Evolutionary conservation across 1,139 yeast species (phyloP), one percentile per base, ranked within the genome.

Genomic region (Pneumocystis oryctolagi): DNA sequence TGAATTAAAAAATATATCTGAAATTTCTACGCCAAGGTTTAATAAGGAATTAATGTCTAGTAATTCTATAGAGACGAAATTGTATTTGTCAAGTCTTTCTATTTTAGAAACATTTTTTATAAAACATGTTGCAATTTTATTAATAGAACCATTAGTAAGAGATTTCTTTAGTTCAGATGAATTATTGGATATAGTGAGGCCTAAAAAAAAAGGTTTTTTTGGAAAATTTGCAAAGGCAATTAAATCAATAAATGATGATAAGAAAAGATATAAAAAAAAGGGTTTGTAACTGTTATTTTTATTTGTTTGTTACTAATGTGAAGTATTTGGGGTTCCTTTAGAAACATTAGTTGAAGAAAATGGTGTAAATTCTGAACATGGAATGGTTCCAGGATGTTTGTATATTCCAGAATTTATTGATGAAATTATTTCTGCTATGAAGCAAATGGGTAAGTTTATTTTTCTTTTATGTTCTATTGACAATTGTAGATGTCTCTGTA

Each of bases 401-500:
- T 79, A 85, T 58, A 87, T 94, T 59, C 99, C 99, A 0, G 81
- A 88, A 62, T 79, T 94, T 59, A 79, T 94, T 62, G 97, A 92
- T 71, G 97, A 92, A 70, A 77, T 90, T 20, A 82, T 94, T 60
- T 82, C 82, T 61, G 88, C 95, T 0, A 82, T 94, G 77, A 82
- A 88, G 65, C 95, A 87, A 65, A 89, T 88, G 78, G 97, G 92
- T 75, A 42, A 30, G 63, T 63, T 25, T 16, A 9, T 20, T 35
- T n/a, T 5, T 31, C n/a, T 37, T 40, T 18, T 9, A 35, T 4
- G 3, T 25, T 39, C 20, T 31, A 31, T 20, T 58, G 14, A 25
- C 25, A 40, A 20, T n/a, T 37, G 20, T 47, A 63, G 71, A 69
- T 61, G 85, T 94, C 88, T 87, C 97, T 2, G 92, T 89, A 28